Evolutionary conservation across 371 early-diverging fungal species (phyloP).

Genomic region (Syncephalis fuscata): DNA sequence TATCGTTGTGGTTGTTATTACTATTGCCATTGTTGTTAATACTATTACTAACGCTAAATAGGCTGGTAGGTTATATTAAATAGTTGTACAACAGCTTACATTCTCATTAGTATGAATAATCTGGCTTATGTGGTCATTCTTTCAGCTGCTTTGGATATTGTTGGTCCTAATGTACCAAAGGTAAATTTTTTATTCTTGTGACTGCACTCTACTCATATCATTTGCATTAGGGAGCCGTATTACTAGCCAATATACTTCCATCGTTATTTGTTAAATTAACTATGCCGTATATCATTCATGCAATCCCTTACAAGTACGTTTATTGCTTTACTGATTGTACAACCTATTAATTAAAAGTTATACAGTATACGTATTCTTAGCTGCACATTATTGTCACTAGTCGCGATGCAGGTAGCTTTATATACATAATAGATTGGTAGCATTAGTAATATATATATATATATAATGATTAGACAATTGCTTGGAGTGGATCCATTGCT

Average conservation of each 20-base stretch:
- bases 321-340: too few relatives aligned
- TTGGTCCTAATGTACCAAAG: constrained; percentile 17
- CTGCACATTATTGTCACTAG: constrained; percentile 11
- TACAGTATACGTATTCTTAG: constrained; percentile 7
- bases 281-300: constrained; percentile 21
- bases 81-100: too few relatives aligned
- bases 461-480: background rate
- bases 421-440: background rate
- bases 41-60: too few relatives aligned
- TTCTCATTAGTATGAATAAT: constrained; percentile 22
- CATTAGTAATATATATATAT: too few relatives aligned
- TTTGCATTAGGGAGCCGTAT: constrained; percentile 5
- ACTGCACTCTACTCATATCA: background rate
- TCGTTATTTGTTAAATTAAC: constrained; percentile 17
- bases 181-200: constrained; percentile 1
- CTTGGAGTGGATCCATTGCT: background rate
- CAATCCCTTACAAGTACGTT: constrained; percentile 9
- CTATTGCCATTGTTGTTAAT: too few relatives aligned
- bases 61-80: too few relatives aligned
- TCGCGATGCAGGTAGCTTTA: constrained; percentile 11
- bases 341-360: too few relatives aligned
- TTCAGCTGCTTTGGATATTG: constrained; percentile 27
- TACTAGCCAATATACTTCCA: constrained; percentile 27
- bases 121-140: constrained; percentile 28
- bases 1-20: too few relatives aligned